phyloP scores from a whole-genome alignment of 2,329 filamentous ascomycete genomes.

The Aspergillus intermedius region DNA sequence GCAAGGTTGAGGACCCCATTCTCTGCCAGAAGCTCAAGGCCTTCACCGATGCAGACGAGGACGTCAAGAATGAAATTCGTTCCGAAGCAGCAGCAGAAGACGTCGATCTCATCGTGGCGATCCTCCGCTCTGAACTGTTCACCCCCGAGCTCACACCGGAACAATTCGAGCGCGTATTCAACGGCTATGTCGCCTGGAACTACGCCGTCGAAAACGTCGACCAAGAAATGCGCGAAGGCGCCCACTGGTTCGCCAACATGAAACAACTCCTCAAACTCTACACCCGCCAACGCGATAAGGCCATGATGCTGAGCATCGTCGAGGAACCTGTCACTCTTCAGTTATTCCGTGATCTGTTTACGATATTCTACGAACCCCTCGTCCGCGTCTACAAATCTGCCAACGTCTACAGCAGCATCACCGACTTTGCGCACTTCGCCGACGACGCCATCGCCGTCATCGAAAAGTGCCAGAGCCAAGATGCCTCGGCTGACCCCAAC shows the following conservation, averaged over 20 bases:
- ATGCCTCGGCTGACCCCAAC: conserved; percentile 91
- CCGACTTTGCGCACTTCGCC: conserved; percentile 87
- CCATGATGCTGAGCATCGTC: conserved; percentile 92
- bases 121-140: conserved; percentile 72
- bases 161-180: conserved; percentile 80
- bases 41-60: conserved; percentile 70
- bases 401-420: conserved; percentile 95
- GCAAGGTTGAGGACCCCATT: conserved; percentile 73
- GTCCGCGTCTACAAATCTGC: conserved; percentile 97
- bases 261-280: conserved; percentile 93
- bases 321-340: conserved; percentile 97
- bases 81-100: conserved; percentile 65
- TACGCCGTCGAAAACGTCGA: conserved; percentile 84
- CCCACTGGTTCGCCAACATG: conserved; percentile 85
- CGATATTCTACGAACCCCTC: conserved; percentile 96
- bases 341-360: conserved; percentile 91
- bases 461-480: conserved; percentile 61
- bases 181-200: conserved; percentile 94
- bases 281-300: conserved; percentile 86
- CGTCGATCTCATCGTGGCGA: conserved; percentile 77
- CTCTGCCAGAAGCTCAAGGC: conserved; percentile 74
- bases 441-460: conserved; percentile 86
- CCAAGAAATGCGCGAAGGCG: conserved; percentile 79
- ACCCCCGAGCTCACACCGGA: conserved; percentile 62
- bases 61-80: conserved; percentile 66